Conservation (phyloP, 2,329 filamentous ascomycete genomes). For the Aspergillus terreus region DNA sequence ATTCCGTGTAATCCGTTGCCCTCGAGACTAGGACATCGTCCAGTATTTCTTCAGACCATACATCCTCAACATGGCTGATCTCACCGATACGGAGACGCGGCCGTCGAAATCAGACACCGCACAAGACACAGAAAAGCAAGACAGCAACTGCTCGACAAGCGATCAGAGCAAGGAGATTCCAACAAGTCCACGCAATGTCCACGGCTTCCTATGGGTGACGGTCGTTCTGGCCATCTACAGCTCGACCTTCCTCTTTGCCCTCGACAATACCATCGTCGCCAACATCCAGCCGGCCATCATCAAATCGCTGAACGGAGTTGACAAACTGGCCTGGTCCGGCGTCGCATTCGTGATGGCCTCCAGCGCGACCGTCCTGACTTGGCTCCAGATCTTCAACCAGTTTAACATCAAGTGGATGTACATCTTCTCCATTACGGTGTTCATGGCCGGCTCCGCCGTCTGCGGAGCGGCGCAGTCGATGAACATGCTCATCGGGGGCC, state of each 20-base stretch:
- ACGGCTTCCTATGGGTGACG: conserved; percentile 4
- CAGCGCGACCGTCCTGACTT: conserved; percentile 2
- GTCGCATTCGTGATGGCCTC: conserved; percentile 4
- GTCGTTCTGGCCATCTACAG: conserved; percentile 7
- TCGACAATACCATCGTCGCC: conserved; percentile 14
- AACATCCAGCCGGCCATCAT: conserved; percentile 11
- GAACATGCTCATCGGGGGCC: conserved; percentile 42
- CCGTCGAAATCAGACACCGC: no score
- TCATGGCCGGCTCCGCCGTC: conserved; percentile 26
- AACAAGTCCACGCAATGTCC: conserved; percentile 1
- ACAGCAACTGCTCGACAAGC: background rate
- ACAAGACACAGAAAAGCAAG: conserved; percentile 1
- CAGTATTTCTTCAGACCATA: no score
- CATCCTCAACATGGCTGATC: no score
- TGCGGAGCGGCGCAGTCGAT: conserved; percentile 43
- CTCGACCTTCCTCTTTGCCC: conserved; percentile 7
- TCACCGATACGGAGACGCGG: no score
- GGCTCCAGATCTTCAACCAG: conserved; percentile 4
- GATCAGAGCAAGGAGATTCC: background rate
- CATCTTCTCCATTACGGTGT: conserved; percentile 20
- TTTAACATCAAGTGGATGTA: conserved; percentile 44
- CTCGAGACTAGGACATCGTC: no score
- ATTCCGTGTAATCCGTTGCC: no score
- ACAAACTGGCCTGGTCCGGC: conserved; percentile 7
- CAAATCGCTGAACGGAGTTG: conserved; percentile 4